Base-by-base conservation (phyloP, 139 green algal species). In the Spirogloea muscicola region DNA sequence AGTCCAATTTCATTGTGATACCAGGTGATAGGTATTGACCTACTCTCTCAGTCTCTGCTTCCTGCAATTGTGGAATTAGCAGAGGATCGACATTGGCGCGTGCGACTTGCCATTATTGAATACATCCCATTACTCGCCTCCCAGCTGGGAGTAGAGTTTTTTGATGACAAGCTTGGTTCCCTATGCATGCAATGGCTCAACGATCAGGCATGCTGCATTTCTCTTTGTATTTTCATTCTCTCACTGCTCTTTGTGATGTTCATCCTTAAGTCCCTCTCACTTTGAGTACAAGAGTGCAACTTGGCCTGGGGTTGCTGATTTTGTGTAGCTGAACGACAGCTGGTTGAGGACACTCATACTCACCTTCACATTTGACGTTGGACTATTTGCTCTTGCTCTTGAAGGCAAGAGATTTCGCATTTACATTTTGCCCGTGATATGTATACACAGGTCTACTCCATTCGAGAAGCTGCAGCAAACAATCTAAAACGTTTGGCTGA, bases 1-100 rank as follows among this genome's bases (percentile, higher is more conserved):
- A n/a, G n/a, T n/a, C n/a, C n/a, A n/a, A n/a, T n/a, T n/a, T n/a
- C n/a, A n/a, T n/a, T n/a, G n/a, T n/a, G n/a, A n/a, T n/a, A n/a
- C n/a, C n/a, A 92, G 83, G 92, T 97, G 13, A 93, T 98, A 39
- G 92, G 93, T 75, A 91, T 96, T 10, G 91, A 98, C 46, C 86
- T 96, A 57, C 84, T 98, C 38, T 89, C 88, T 2, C 88, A 98
- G 82, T 91, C 82, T 52, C 83, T 99, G 70, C 85, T 99, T 73
- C 95, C 95, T 0, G 94, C 95, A 0, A 95, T 99, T 49, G 89
- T 96, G 75, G 93, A 97, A 72, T 87, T 99, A 27, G 91, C 95
- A 1, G 90, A 96, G 81, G 95, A 99, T 87, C 91, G 92, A 79
- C 92, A 98, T 81, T 99, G 95, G 95, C 89, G 95, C 27, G 94